phyloP scores from a whole-genome alignment of 257 asterid species.

The Knoxia roxburghii region DNA sequence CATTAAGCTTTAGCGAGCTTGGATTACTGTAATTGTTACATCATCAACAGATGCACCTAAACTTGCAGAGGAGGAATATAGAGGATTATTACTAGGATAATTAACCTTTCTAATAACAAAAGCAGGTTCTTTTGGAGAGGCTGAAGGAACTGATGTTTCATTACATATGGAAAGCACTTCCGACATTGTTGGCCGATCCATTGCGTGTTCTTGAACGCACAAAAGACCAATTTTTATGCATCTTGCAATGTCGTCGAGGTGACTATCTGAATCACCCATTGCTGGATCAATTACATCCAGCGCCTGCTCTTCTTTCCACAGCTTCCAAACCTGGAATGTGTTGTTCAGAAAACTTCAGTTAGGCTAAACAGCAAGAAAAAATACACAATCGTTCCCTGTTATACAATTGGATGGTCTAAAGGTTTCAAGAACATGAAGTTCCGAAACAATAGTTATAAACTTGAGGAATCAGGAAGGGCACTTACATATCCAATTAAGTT shows the following conservation, averaged over 20 bases:
- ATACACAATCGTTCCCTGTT: too few relatives aligned
- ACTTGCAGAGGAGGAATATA: conserved; percentile 4
- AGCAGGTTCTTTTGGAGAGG: conserved; percentile 26
- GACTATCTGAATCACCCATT: conserved; percentile 8
- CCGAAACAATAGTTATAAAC: too few relatives aligned
- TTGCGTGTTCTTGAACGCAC: conserved; percentile 29
- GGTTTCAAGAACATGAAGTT: too few relatives aligned
- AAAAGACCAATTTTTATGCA: conserved; percentile 30
- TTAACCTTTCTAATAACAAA: neutral
- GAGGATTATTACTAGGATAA: neutral
- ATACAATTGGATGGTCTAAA: too few relatives aligned
- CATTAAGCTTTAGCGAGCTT: conserved; percentile 1
- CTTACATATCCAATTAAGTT: conserved; percentile 33
- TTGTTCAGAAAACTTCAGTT: too few relatives aligned
- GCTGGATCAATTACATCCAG: conserved; percentile 22
- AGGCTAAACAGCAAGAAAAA: too few relatives aligned
- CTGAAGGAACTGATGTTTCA: conserved; percentile 16
- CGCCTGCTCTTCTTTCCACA: conserved; percentile 23
- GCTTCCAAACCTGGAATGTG: conserved; percentile 29
- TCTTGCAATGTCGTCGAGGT: conserved; percentile 15
- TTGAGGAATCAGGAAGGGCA: too few relatives aligned
- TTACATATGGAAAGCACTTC: conserved; percentile 17
- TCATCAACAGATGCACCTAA: neutral
- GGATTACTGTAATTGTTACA: neutral
- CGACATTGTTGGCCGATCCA: conserved; percentile 24